These are phyloP conservation scores for Pestalotiopsis sp. DNA, from an alignment of 2,329 filamentous ascomycete genomes.

Conservation along the genomic window DNA sequence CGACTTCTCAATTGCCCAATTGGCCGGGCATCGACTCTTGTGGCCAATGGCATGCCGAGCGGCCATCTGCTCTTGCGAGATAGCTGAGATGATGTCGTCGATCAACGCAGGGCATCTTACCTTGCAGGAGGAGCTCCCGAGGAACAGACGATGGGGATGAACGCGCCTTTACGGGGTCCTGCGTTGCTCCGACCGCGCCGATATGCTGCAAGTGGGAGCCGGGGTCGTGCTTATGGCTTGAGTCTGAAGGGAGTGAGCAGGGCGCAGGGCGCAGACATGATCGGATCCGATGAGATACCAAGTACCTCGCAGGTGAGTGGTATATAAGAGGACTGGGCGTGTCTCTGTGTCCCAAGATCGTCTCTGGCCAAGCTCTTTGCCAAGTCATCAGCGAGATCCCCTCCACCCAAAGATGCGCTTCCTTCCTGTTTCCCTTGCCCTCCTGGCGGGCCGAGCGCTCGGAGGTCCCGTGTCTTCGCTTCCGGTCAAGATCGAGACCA, in stretches of 20 bases:
- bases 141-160: not conserved
- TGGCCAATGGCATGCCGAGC: not conserved
- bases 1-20: not conserved
- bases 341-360: not conserved
- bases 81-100: not conserved
- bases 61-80: not conserved
- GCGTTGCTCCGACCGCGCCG: not conserved
- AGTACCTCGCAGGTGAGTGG: not conserved
- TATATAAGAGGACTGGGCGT: not conserved
- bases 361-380: not conserved
- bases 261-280: not conserved
- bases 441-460: constrained; percentile 13
- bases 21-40: not conserved
- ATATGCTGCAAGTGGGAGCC: not conserved
- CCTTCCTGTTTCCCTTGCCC: constrained; percentile 10
- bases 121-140: not conserved
- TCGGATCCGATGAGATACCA: not conserved
- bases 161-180: not conserved
- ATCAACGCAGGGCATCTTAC: not conserved
- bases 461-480: constrained; percentile 17
- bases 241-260: not conserved
- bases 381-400: not conserved
- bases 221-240: not conserved
- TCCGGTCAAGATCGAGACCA: constrained; percentile 37
- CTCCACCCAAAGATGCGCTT: constrained; percentile 1